A percentile compares a stretch with the other conserved stretches of the same genome.
Conservation (phyloP, 495 filamentous ascomycete species). For the Hypoxylon trugodes region DNA sequence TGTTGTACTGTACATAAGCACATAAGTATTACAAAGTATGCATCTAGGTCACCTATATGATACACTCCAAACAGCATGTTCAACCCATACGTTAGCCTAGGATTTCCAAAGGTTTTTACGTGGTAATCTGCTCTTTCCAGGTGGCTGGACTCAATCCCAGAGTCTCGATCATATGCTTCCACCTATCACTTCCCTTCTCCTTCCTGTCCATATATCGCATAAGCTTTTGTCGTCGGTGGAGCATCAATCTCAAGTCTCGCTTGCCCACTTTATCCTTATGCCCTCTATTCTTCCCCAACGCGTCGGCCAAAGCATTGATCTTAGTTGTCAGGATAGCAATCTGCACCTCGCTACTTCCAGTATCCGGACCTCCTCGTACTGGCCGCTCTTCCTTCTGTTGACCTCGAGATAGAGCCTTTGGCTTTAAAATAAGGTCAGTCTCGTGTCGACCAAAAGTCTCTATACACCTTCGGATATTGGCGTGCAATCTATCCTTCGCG, state of each 20-base stretch:
- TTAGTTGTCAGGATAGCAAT: conserved; percentile 96
- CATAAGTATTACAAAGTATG: conserved; percentile 38
- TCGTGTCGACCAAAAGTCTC: conserved; percentile 88
- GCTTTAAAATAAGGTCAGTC: conserved; percentile 75
- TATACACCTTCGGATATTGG: conserved; percentile 84
- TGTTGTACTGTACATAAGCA: conserved; percentile 39
- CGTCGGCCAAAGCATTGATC: conserved; percentile 79
- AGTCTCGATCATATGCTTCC: conserved; percentile 80
- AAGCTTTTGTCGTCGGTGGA: conserved; percentile 89
- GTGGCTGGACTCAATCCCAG: conserved; percentile 86
- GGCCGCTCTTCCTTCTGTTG: conserved; percentile 59
- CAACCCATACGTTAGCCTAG: no score
- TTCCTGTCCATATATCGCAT: conserved; percentile 84
- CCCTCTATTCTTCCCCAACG: conserved; percentile 61
- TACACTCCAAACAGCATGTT: conserved; percentile 27
- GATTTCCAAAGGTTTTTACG: conserved; percentile 58
- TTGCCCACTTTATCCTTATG: conserved; percentile 90
- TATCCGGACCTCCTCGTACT: conserved; percentile 84
- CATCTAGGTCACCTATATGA: conserved; percentile 36
- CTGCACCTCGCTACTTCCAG: conserved; percentile 93
- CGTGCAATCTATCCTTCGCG: conserved; percentile 76
- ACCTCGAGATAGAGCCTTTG: conserved; percentile 54
- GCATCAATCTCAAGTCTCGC: conserved; percentile 82
- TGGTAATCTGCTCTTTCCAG: conserved; percentile 85
- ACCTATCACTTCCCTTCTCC: conserved; percentile 90